Percentiles rank a stretch among this genome's conserved stretches.
Conservation (phyloP, 805 yeast species). For the Metschnikowia cubensis region DNA sequence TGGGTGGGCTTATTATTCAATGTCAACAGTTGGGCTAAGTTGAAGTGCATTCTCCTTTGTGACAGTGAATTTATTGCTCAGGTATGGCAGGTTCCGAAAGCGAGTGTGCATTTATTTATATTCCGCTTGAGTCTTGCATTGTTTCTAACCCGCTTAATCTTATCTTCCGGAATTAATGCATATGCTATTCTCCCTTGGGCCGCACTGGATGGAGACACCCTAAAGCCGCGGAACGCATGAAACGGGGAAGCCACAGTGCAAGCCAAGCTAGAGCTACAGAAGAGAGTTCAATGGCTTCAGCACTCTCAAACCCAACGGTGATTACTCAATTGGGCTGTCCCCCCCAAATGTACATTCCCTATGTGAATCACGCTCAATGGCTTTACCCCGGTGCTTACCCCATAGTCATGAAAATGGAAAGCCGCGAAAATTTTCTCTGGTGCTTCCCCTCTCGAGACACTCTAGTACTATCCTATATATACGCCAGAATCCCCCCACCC, state of each 20-base stretch:
- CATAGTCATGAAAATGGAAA: neutral
- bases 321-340: neutral
- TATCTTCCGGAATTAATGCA: constrained; percentile 1
- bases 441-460: constrained; percentile 7
- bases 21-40: too few species aligned
- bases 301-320: neutral
- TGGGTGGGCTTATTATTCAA: too few species aligned
- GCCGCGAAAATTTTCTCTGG: constrained; percentile 16
- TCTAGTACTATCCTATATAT: constrained; percentile 10
- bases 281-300: neutral
- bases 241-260: neutral
- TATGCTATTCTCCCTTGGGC: constrained; percentile 2
- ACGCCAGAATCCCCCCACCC: constrained; percentile 10
- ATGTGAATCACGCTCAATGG: neutral
- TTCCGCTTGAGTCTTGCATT: neutral
- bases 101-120: neutral
- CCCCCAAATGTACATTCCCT: neutral
- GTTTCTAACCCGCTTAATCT: neutral
- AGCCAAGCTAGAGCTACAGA: neutral
- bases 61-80: neutral
- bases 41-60: neutral
- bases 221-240: constrained; percentile 4
- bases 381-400: neutral
- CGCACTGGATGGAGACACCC: neutral
- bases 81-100: neutral